Base-by-base conservation (phyloP, 2,329 filamentous ascomycete species). In the Fusarium equiseti region DNA sequence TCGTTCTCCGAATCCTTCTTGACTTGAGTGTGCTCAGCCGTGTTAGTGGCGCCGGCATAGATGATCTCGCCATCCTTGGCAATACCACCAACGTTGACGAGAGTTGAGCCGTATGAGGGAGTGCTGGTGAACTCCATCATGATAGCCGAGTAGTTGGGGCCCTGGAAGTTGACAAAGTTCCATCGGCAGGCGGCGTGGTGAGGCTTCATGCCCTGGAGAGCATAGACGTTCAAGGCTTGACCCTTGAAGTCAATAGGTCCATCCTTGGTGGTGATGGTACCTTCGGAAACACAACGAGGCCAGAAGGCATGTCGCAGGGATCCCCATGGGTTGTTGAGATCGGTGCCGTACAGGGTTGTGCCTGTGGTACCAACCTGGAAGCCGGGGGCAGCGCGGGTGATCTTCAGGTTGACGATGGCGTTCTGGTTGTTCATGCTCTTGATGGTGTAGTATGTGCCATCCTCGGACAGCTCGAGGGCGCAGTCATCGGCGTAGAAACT, bases 61-160 rank as follows among this genome's bases (percentile, higher is more conserved):
- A 98, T 81, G 63, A 98, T 89, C 81, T 95, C 90, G 65, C 88
- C 92, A 65, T 97, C 92, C 77, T 91, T 95, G 59, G 89, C 90
- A 63, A 99, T 89, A 56, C 90, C 92, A 59, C 95, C 93, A 22
- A 98, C 92, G 70, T 89, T 92, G 69, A 99, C 94, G 20, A 89
- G 83, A 2, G 95, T 97, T 53, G 89, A 90, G 35, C 93, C 96
- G 78, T 99, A 99, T 7, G 95, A 98, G 6, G 93, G 90, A 29
- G 96, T 97, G 1, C 96, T 99, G 40, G 90, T 97, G 81, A 91
- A 99, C 81, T 98, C 92, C 96, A 99, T 99, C 85, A 98, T 85
- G 72, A 97, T 83, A 29, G 95, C 95, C 29, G 95, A 96, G 83
- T 94, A 92, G 22, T 86, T 93, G 24, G 94, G 91, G 16, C 93